These are phyloP conservation scores for Xanthoconium separans DNA, from an alignment of 1,284 basidiomycete genomes.

Conservation along the genomic window DNA sequence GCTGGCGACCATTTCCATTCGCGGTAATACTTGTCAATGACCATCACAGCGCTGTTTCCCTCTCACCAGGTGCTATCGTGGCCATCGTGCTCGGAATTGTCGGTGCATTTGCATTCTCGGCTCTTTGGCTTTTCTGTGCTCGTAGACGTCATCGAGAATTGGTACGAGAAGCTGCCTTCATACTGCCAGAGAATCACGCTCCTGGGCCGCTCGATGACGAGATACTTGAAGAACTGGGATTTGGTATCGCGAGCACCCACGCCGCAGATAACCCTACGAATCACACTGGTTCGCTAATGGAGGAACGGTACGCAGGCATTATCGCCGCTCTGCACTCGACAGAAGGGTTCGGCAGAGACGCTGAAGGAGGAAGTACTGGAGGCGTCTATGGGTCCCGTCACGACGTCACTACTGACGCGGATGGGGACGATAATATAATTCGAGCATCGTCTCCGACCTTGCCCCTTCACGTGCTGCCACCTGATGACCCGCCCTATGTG, in stretches of 20 bases:
- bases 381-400: constrained; percentile 29
- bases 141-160: constrained; percentile 29
- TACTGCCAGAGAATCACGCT: constrained; percentile 6
- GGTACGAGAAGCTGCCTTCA: constrained; percentile 15
- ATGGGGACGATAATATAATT: constrained; percentile 7
- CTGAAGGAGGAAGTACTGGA: constrained; percentile 28
- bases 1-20: constrained; percentile 3
- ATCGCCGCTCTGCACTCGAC: constrained; percentile 24
- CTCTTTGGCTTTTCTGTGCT: constrained; percentile 34
- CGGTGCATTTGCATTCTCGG: constrained; percentile 26
- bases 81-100: constrained; percentile 27
- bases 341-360: constrained; percentile 11
- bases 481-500: constrained; percentile 17
- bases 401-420: constrained; percentile 8
- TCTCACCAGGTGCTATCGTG: constrained; percentile 27
- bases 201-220: constrained; percentile 25
- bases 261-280: background rate
- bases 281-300: constrained; percentile 7
- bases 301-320: constrained; percentile 31
- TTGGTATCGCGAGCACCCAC: background rate
- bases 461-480: constrained; percentile 12
- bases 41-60: constrained; percentile 8
- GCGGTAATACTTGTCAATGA: constrained; percentile 6
- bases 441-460: constrained; percentile 29
- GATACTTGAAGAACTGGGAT: constrained; percentile 15